phyloP scores from a whole-genome alignment of 2,329 filamentous ascomycete species.

The Raffaelea arxii region DNA sequence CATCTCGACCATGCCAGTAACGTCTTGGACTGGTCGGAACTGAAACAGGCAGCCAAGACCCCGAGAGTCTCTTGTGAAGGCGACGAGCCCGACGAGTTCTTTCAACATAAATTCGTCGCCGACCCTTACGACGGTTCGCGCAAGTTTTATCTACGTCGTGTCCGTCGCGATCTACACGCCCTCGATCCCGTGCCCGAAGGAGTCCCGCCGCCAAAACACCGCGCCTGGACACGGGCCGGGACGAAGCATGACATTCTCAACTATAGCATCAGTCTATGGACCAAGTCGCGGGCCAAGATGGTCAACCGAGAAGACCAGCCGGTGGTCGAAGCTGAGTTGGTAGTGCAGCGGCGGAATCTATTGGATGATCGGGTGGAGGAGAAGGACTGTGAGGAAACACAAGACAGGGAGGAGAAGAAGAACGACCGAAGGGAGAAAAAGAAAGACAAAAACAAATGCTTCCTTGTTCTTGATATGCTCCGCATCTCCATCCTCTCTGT shows the following conservation, averaged over 20 bases:
- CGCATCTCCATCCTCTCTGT: slow-evolving; percentile 64
- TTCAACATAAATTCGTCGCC: slow-evolving; percentile 40
- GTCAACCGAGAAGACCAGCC: slow-evolving; percentile 61
- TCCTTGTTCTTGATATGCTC: slow-evolving; percentile 68
- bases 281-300: slow-evolving; percentile 42
- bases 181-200: slow-evolving; percentile 54
- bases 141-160: slow-evolving; percentile 45
- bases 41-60: slow-evolving; percentile 8
- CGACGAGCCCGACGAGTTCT: slow-evolving; percentile 36
- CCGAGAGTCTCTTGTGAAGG: slow-evolving; percentile 29
- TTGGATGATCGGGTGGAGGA: slow-evolving; percentile 55
- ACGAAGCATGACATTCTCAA: slow-evolving; percentile 57
- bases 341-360: slow-evolving; percentile 73
- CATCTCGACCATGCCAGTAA: slow-evolving; percentile 17
- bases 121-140: slow-evolving; percentile 55
- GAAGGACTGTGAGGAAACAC: too few relatives aligned
- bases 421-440: too few relatives aligned
- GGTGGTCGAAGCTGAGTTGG: slow-evolving; percentile 65
- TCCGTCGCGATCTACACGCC: slow-evolving; percentile 50
- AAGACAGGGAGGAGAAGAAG: slow-evolving; percentile 23
- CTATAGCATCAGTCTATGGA: slow-evolving; percentile 71
- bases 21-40: slow-evolving; percentile 49
- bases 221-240: slow-evolving; percentile 27
- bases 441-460: too few relatives aligned
- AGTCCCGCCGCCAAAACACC: slow-evolving; percentile 37